Base-by-base conservation (phyloP, 345 rosid genomes). In the Euphorbia pulcherrima region DNA sequence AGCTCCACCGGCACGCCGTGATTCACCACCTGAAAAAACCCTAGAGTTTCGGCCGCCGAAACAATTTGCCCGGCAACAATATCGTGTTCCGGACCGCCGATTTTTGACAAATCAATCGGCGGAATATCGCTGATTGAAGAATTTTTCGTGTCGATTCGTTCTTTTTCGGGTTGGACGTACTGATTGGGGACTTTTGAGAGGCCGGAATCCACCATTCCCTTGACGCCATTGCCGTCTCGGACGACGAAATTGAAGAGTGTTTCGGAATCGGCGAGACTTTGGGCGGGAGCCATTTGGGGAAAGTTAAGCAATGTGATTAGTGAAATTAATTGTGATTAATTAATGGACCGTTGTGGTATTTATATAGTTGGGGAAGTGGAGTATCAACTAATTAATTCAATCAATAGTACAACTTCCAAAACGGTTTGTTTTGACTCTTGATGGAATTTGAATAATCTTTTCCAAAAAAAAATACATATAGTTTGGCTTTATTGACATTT, bases 11-110 rank as follows among this genome's bases (percentile, higher is more conserved):
- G 78, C 26, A 84, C 84, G 1, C 87, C 91, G 40, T 85, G 89
- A 78, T 83, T 83, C 66, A 77, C 78, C 40, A 85, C 86, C 77
- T 85, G 84, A 72, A 85, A 83, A 79, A 85, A 85, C 56, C 89
- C 89, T 8, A 83, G 68, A 16, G 83, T 83, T 78, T 79, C 72
- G 5, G 84, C 81, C n/a, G 89, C 89, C 65, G 68, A 62, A 2
- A 40, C 75, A 23, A 83, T 83, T 48, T 81, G 71, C 44, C 74
- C 67, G 14, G 66, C 80, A 39, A 77, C 81, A 12, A 61, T 76
- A 29, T 67, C 76, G 57, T 77, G 83, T 54, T 72, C 35, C 24
- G 86, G 79, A 8, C 86, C 86, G 0, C 72, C 70, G 18, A 85
- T 78, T 59, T 73, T 56, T 0, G 85, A 77, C 64, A 85, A 55